Percentiles rank a stretch among this genome's conserved stretches.
Evolutionary conservation across 1,139 yeast species (phyloP).

Genomic region (Debaryomycetaceae sp.): DNA sequence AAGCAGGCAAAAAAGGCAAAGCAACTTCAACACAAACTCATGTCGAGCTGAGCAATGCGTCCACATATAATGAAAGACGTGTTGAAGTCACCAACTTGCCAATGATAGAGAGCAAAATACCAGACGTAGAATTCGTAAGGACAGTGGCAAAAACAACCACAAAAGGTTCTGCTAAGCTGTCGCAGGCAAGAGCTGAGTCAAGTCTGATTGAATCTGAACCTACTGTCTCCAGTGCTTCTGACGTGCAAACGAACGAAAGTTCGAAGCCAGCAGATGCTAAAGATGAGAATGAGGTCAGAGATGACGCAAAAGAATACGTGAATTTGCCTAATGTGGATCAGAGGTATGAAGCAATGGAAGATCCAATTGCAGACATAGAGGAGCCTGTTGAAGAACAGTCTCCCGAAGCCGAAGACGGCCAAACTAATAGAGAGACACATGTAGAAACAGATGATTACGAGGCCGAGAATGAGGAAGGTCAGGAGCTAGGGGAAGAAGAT

Average conservation of each 20-base stretch:
- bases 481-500: constrained; percentile 1
- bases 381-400: constrained; percentile 3
- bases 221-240: background rate
- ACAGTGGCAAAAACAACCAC: no score
- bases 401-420: constrained; percentile 2
- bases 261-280: background rate
- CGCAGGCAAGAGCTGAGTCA: no score
- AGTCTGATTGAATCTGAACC: background rate
- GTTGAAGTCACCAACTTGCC: no score
- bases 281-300: constrained; percentile 5
- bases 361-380: constrained; percentile 2
- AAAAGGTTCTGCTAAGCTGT: no score
- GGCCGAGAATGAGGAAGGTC: constrained; percentile 1
- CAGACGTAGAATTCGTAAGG: no score
- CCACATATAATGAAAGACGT: no score
- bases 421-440: constrained; percentile 3
- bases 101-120: no score
- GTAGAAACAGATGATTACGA: constrained; percentile 3
- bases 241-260: background rate
- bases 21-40: no score
- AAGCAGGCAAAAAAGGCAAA: no score
- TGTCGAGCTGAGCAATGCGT: no score
- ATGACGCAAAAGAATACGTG: background rate
- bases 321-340: constrained; percentile 3
- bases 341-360: background rate